Evolutionary conservation across 495 filamentous ascomycete genomes (phyloP).

Genomic region (Penicillium steckii): DNA sequence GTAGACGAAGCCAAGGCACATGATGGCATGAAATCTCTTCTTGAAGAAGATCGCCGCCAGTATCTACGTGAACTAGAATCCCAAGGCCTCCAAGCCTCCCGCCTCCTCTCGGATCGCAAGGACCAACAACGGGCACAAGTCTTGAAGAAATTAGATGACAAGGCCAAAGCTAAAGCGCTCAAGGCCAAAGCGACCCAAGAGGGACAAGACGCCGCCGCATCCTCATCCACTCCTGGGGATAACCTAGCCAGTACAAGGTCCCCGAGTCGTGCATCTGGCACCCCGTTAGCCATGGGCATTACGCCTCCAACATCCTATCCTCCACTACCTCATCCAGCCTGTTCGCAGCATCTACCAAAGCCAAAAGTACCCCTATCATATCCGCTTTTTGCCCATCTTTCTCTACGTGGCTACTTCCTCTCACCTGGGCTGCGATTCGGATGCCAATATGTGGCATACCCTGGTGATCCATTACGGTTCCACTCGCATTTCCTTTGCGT

Average conservation of each 20-base stretch:
- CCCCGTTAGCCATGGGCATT: constrained; percentile 36
- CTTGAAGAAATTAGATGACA: constrained; percentile 44
- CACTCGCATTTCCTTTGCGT: constrained; percentile 88
- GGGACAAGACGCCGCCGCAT: not conserved
- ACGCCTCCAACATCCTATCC: constrained; percentile 63
- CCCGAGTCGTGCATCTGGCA: constrained; percentile 4
- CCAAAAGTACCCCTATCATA: constrained; percentile 52
- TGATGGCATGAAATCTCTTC: constrained; percentile 55
- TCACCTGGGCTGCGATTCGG: constrained; percentile 92
- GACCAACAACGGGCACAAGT: constrained; percentile 38
- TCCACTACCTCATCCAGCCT: constrained; percentile 36
- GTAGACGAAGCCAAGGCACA: constrained; percentile 74
- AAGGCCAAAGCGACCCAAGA: constrained; percentile 8
- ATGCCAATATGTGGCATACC: constrained; percentile 90
- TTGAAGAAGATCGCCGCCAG: constrained; percentile 49
- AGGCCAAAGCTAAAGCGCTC: constrained; percentile 32
- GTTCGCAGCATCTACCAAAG: constrained; percentile 30
- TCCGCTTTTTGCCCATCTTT: constrained; percentile 63
- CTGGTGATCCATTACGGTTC: constrained; percentile 90
- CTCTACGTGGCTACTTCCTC: constrained; percentile 77
- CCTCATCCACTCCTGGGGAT: not conserved
- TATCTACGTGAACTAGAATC: constrained; percentile 45
- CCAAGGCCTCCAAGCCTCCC: constrained; percentile 46
- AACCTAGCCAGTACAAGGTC: constrained; percentile 13
- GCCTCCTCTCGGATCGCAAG: constrained; percentile 37